A percentile compares a stretch with the other conserved stretches of the same genome.
These are phyloP conservation scores for Adenanthera pavonina DNA, from an alignment of 306 rosid species.

Conservation along the genomic window DNA sequence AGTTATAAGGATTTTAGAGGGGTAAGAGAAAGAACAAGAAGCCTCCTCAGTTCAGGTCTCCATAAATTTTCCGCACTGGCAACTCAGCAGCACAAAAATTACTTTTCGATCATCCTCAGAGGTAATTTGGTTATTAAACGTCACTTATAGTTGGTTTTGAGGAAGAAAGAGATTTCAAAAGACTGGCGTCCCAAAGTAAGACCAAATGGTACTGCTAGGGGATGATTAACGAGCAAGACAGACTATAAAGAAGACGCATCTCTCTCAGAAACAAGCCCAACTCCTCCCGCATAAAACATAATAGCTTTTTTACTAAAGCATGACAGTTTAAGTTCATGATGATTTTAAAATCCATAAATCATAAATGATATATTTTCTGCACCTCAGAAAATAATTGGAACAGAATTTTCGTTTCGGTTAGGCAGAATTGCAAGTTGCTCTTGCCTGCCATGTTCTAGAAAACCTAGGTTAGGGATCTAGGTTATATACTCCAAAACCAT, in stretches of 20 bases:
- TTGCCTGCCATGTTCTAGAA: not conserved
- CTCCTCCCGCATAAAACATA: not conserved
- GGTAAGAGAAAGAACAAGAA: not conserved
- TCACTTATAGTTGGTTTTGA: not conserved
- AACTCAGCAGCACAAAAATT: conserved; percentile 58
- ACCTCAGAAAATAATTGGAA: not conserved
- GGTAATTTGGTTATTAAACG: conserved; percentile 15
- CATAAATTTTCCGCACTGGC: conserved; percentile 52
- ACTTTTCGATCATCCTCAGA: conserved; percentile 49
- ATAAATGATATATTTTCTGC: not conserved
- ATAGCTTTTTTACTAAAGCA: not conserved
- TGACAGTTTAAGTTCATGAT: not conserved
- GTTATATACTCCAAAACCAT: not conserved
- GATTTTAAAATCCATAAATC: not conserved
- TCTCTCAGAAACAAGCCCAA: not conserved
- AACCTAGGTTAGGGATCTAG: not conserved
- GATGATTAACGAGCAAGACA: not conserved
- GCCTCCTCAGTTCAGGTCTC: conserved; percentile 71
- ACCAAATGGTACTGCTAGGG: not conserved
- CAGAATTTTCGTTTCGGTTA: not conserved
- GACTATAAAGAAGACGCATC: not conserved
- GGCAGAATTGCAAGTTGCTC: not conserved
- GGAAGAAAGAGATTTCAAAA: not conserved
- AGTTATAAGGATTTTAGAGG: not conserved
- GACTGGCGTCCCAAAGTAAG: not conserved